A percentile compares a stretch with the other conserved stretches of the same genome.
Conservation (phyloP, 2,329 filamentous ascomycete genomes). For the Colletotrichum phormii region DNA sequence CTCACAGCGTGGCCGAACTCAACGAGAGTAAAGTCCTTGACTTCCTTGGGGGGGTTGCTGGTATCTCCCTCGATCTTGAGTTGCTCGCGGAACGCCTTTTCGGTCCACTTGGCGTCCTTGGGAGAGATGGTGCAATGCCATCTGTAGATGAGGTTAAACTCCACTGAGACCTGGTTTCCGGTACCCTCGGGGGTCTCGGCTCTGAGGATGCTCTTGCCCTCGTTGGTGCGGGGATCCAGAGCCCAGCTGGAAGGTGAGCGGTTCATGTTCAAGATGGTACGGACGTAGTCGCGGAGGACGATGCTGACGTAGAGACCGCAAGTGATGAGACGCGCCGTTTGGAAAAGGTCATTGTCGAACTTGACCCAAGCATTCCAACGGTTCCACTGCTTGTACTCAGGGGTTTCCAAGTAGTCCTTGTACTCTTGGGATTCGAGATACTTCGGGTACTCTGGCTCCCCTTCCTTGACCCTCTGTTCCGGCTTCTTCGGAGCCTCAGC, state of each 20-base stretch:
- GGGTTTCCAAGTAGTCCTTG: background rate
- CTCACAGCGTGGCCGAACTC: conserved; percentile 18
- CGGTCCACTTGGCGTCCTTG: conserved; percentile 46
- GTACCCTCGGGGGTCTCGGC: conserved; percentile 44
- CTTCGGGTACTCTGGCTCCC: too few relatives aligned
- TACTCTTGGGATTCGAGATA: background rate
- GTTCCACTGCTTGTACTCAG: too few relatives aligned
- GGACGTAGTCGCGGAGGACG: conserved; percentile 52
- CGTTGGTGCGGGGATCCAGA: conserved; percentile 62
- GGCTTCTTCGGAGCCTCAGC: background rate
- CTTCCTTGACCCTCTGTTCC: too few relatives aligned
- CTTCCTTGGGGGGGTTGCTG: conserved; percentile 18
- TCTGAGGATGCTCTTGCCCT: conserved; percentile 43
- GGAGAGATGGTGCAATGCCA: conserved; percentile 47
- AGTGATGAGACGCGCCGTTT: conserved; percentile 56
- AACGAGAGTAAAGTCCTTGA: background rate
- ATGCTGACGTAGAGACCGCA: conserved; percentile 69
- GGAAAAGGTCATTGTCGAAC: conserved; percentile 53
- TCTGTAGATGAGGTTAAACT: conserved; percentile 51
- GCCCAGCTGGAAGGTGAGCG: conserved; percentile 45
- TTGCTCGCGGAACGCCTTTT: conserved; percentile 41
- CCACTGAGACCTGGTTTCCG: conserved; percentile 49
- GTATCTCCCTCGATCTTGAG: background rate
- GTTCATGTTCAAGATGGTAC: conserved; percentile 60
- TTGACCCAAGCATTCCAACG: conserved; percentile 45